Conservation (phyloP, 208 protist genomes). For the Acanthamoeba lenticulata region DNA sequence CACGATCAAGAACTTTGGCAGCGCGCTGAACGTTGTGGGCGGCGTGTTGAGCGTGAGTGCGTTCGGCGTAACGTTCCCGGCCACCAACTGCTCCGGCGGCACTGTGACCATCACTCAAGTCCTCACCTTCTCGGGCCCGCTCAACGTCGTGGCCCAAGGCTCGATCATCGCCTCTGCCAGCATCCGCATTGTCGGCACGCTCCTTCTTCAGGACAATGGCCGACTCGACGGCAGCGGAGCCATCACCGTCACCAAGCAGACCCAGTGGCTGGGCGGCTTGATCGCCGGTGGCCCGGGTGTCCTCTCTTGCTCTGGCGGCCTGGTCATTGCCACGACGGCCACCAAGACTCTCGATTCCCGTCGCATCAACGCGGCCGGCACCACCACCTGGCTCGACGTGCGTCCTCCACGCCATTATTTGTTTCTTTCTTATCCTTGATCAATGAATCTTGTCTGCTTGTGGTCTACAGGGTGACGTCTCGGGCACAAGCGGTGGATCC, state of each 20-base stretch:
- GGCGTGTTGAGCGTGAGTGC: slow-evolving; percentile 31
- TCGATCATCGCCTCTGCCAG: background rate
- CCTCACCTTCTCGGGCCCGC: background rate
- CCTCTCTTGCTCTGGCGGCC: background rate
- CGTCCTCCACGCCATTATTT: too few relatives aligned
- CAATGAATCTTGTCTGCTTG: too few relatives aligned
- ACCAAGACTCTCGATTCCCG: background rate
- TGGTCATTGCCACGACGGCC: background rate
- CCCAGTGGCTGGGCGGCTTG: slow-evolving; percentile 7
- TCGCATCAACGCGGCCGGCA: background rate
- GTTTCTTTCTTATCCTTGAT: too few relatives aligned
- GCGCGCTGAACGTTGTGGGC: background rate
- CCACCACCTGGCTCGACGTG: background rate
- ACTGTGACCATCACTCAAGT: background rate
- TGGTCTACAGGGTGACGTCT: slow-evolving; percentile 30
- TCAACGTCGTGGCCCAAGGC: background rate
- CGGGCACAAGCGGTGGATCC: background rate
- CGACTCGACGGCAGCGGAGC: background rate
- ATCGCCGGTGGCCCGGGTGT: background rate
- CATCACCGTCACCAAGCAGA: background rate
- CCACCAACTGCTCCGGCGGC: slow-evolving; percentile 1
- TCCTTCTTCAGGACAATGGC: background rate
- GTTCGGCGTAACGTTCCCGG: background rate
- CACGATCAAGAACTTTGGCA: background rate
- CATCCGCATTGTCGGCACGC: background rate